Base-by-base conservation (phyloP, 1,139 yeast genomes). In the Tardiomyces blankii region DNA sequence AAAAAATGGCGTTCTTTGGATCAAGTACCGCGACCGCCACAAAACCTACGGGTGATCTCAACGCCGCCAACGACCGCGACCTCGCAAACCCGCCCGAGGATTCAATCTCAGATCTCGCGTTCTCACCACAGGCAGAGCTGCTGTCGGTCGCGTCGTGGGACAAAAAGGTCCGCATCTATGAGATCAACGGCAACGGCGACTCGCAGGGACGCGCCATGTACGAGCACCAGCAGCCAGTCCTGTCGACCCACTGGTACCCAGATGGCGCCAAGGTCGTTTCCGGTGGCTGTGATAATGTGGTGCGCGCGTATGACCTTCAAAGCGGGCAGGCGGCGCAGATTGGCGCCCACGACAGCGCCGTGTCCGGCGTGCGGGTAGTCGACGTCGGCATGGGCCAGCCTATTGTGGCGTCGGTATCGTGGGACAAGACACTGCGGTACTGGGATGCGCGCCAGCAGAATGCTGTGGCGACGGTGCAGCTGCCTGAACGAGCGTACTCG, bases 221-320 rank as follows among this genome's bases (percentile, higher is more conserved):
- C 62, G 95, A 87, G 58, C 97, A 91, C 60, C 85, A 81, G 30
- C 96, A 78, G 0, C 96, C 98, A 0, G 96, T 85, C 4, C 70
- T 93, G 45, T 69, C 84, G 12, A 78, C 89, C 1, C 74, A 86
- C 55, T 93, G 96, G 89, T 76, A 91, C 23, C 58, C 61, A 30
- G 98, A 93, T 60, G 98, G 98, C 18, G 72, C 91, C 16, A 81
- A 88, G 59, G 85, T 91, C 7, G 78, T 85, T 35, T 80, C 91
- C 52, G 98, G 96, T 48, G 96, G 96, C 41, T 84, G 88, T 48
- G 99, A 93, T 65, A 88, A 89, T 59, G 86, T 82, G 45, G 95
- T 89, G 11, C 78, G 84, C 54, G 61, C 89, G 41, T 89, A 80
- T 62, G 98, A 93, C 65, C 69, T 91, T 44, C 83, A 80, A 47